Evolutionary conservation across 2,329 filamentous ascomycete genomes (phyloP).

Genomic region (Alternaria alternata): DNA sequence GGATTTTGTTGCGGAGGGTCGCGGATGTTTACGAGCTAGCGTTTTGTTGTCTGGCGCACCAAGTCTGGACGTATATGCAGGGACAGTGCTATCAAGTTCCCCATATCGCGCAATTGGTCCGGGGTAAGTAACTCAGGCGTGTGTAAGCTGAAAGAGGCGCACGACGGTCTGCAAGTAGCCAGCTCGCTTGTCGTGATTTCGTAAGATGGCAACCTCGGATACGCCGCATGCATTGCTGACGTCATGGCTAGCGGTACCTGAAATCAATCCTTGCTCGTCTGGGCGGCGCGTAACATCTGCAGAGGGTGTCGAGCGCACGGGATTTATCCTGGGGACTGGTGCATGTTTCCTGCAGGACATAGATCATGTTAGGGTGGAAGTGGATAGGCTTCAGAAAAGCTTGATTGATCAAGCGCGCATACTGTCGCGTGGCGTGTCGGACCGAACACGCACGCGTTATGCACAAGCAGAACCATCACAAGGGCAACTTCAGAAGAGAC

Average conservation of each 20-base stretch:
- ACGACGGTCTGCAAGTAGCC: slow-evolving; percentile 8
- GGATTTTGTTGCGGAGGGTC: slow-evolving; percentile 19
- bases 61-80: slow-evolving; percentile 11
- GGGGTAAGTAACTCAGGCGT: background rate
- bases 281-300: background rate
- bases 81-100: slow-evolving; percentile 4
- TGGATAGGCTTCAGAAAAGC: background rate
- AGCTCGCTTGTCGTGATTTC: slow-evolving; percentile 2
- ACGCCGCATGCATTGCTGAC: slow-evolving; percentile 6
- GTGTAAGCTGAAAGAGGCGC: slow-evolving; percentile 9
- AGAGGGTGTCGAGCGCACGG: background rate
- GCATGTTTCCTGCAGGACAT: background rate
- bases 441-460: background rate
- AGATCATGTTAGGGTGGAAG: background rate
- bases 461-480: background rate
- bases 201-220: slow-evolving; percentile 4
- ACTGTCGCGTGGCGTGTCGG: background rate
- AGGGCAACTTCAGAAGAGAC: background rate
- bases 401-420: slow-evolving; percentile 5
- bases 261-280: background rate
- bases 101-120: slow-evolving; percentile 12
- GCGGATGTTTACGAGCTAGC: slow-evolving; percentile 24
- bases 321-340: background rate
- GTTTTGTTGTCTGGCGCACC: slow-evolving; percentile 16
- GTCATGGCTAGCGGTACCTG: slow-evolving; percentile 5